phyloP scores from a whole-genome alignment of 2,329 filamentous ascomycete species.

The Magnaporthiopsis rhizophila region DNA sequence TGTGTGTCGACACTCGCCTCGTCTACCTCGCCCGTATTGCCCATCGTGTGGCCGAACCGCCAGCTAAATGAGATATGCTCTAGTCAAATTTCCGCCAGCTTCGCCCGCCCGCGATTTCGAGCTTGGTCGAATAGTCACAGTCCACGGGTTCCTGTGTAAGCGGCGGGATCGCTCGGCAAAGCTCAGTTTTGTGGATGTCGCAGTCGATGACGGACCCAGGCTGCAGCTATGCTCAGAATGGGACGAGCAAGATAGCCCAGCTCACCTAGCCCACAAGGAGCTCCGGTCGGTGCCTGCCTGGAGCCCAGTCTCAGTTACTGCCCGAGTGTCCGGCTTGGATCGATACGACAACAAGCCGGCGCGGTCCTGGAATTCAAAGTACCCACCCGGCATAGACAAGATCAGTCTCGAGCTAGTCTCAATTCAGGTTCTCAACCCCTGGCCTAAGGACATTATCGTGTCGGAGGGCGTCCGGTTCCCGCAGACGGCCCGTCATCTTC shows the following conservation, averaged over 20 bases:
- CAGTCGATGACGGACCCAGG: conserved; percentile 18
- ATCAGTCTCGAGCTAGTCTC: conserved; percentile 55
- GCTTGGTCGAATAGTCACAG: conserved; percentile 34
- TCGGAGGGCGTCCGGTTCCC: conserved; percentile 67
- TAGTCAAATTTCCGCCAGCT: conserved; percentile 23
- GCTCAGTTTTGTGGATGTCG: conserved; percentile 60
- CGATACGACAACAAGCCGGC: background rate
- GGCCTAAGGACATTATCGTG: conserved; percentile 69
- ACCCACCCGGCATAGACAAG: conserved; percentile 15
- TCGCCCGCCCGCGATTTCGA: conserved; percentile 18
- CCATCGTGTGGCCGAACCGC: background rate
- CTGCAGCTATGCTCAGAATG: conserved; percentile 36
- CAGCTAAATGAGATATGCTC: background rate
- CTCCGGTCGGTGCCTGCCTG: conserved; percentile 40
- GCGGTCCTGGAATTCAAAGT: conserved; percentile 7
- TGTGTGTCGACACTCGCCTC: conserved; percentile 22
- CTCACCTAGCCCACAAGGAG: conserved; percentile 27
- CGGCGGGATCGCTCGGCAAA: conserved; percentile 59
- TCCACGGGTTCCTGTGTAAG: conserved; percentile 67
- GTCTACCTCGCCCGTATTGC: background rate
- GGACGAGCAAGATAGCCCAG: conserved; percentile 24
- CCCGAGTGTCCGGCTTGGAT: conserved; percentile 23
- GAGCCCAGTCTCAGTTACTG: conserved; percentile 44
- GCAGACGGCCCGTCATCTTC: conserved; percentile 69
- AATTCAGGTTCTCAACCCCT: conserved; percentile 62